These are phyloP conservation scores for Ophiocytium majus DNA, from an alignment of 352 stramenopile species.

Conservation along the genomic window DNA sequence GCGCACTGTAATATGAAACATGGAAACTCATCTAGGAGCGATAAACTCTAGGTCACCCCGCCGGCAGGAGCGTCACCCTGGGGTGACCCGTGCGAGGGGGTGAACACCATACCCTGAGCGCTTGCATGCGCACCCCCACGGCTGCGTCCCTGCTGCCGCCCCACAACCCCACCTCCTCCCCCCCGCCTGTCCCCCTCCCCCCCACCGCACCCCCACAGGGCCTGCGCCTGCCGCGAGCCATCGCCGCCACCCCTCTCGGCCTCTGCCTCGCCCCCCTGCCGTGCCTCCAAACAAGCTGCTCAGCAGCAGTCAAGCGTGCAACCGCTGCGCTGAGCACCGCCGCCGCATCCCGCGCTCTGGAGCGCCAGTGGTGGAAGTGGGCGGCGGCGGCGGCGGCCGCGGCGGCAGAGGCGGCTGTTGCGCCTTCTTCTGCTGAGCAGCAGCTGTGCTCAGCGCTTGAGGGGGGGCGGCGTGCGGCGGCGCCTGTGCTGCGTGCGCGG, in stretches of 20 bases:
- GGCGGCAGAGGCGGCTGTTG: background rate
- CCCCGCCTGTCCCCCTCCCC: too few species aligned
- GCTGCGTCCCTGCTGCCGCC: too few species aligned
- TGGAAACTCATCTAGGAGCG: too few species aligned
- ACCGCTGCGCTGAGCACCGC: background rate
- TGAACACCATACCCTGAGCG: too few species aligned
- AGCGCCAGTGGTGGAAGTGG: constrained; percentile 22
- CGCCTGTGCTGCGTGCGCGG: background rate
- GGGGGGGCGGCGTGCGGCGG: background rate
- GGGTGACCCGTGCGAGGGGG: too few species aligned
- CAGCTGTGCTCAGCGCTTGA: background rate
- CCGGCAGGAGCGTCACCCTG: too few species aligned
- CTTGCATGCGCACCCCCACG: too few species aligned
- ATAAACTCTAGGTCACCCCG: too few species aligned
- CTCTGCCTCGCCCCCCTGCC: background rate
- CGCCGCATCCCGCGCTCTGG: background rate
- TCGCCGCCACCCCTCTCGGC: background rate
- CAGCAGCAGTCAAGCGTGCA: background rate
- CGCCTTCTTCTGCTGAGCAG: background rate
- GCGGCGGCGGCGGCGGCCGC: background rate
- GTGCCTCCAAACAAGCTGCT: background rate
- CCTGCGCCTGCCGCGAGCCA: too few species aligned
- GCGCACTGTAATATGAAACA: too few species aligned
- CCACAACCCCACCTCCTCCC: too few species aligned
- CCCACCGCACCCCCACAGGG: too few species aligned